These are phyloP conservation scores for Microdochium nivale DNA, from an alignment of 2,329 filamentous ascomycete species.

Conservation along the genomic window DNA sequence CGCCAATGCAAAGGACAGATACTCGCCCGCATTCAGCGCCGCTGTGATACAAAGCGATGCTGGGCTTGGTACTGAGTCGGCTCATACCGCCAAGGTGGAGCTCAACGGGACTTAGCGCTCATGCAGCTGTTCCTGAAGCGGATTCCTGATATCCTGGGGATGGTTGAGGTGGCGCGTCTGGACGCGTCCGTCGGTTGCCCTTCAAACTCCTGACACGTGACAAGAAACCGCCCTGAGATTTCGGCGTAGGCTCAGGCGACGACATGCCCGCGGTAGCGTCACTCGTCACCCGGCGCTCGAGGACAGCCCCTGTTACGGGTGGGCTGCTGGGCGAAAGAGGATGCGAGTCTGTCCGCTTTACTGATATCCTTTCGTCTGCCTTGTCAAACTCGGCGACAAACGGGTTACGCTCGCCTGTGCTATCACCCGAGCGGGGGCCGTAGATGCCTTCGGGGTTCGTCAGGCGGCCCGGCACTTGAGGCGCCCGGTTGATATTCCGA, in stretches of 20 bases:
- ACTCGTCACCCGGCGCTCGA: slow-evolving; percentile 59
- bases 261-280: slow-evolving; percentile 37
- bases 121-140: slow-evolving; percentile 12
- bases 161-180: slow-evolving; percentile 19
- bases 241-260: slow-evolving; percentile 31
- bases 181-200: slow-evolving; percentile 49
- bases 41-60: too few species aligned
- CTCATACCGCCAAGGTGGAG: too few species aligned
- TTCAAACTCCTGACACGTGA: slow-evolving; percentile 78
- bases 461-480: slow-evolving; percentile 52
- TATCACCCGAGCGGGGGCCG: slow-evolving; percentile 26
- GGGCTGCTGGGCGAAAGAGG: slow-evolving; percentile 40
- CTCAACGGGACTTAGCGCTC: background rate
- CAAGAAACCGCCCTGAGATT: slow-evolving; percentile 52
- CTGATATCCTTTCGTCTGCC: slow-evolving; percentile 41
- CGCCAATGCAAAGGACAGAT: too few species aligned
- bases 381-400: slow-evolving; percentile 74
- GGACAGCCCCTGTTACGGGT: slow-evolving; percentile 31
- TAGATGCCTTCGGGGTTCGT: slow-evolving; percentile 45
- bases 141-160: slow-evolving; percentile 6
- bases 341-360: slow-evolving; percentile 27
- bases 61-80: too few species aligned
- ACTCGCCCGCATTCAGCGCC: too few species aligned
- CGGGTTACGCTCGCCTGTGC: slow-evolving; percentile 54
- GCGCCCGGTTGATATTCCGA: slow-evolving; percentile 70